phyloP scores from a whole-genome alignment of 2,329 filamentous ascomycete species.

The Ceratocystis papillata region DNA sequence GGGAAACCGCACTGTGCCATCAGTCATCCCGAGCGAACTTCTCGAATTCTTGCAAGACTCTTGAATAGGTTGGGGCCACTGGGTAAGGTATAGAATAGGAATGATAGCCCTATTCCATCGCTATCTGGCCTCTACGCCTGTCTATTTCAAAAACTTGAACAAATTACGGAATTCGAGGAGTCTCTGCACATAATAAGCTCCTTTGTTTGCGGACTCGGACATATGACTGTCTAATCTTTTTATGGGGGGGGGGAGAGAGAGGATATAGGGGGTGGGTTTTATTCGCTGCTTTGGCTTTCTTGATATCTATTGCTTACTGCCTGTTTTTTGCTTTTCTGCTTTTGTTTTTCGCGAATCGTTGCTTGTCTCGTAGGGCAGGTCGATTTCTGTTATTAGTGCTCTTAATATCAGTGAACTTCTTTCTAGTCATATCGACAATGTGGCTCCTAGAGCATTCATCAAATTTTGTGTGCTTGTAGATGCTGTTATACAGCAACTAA shows the following conservation, averaged over 20 bases:
- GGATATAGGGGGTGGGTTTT: neutral
- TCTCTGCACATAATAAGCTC: constrained; percentile 11
- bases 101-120: neutral
- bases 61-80: neutral
- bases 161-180: constrained; percentile 4
- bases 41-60: constrained; percentile 19
- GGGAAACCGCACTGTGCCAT: constrained; percentile 5
- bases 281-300: constrained; percentile 6
- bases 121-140: neutral
- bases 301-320: constrained; percentile 13
- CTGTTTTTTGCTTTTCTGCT: neutral
- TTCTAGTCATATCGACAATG: neutral
- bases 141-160: neutral
- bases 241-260: too few species aligned
- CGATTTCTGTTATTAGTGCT: neutral
- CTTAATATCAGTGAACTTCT: constrained; percentile 7
- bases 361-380: neutral
- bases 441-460: neutral
- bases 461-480: neutral
- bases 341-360: neutral
- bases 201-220: constrained; percentile 7
- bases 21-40: constrained; percentile 15
- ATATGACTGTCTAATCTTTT: neutral
- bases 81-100: neutral
- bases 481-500: neutral